A percentile compares a stretch with the other conserved stretches of the same genome.
These are phyloP conservation scores for Neurospora terricola DNA, from an alignment of 495 filamentous ascomycete genomes.

Conservation along the genomic window DNA sequence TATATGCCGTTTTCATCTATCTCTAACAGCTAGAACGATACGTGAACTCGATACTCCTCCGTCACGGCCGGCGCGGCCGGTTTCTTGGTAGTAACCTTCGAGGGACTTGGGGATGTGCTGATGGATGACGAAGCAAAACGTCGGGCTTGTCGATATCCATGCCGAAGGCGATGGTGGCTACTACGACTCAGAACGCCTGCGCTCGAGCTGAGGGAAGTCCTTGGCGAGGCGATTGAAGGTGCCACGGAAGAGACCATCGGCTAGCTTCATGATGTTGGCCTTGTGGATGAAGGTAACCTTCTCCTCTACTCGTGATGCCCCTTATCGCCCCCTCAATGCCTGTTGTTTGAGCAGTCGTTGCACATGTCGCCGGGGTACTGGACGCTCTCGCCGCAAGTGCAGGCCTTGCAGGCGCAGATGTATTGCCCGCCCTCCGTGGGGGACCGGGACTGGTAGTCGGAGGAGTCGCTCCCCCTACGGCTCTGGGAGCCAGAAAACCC, in stretches of 20 bases:
- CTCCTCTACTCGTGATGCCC: background rate
- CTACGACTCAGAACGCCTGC: conserved; percentile 58
- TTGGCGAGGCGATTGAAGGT: conserved; percentile 89
- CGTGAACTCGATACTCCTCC: background rate
- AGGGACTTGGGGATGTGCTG: conserved; percentile 84
- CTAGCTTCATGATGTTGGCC: conserved; percentile 99
- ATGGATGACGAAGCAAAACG: conserved; percentile 91
- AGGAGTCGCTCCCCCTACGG: background rate
- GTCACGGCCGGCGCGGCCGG: conserved; percentile 48
- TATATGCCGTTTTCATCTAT: background rate
- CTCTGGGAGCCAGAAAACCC: background rate
- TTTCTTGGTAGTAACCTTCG: conserved; percentile 97
- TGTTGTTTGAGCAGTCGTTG: background rate
- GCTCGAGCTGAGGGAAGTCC: conserved; percentile 86
- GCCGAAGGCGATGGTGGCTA: conserved; percentile 95
- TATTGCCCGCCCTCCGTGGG: background rate
- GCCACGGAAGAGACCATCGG: conserved; percentile 94
- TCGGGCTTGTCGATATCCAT: conserved; percentile 99
- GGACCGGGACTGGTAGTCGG: background rate
- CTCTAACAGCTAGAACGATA: background rate
- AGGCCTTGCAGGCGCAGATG: conserved; percentile 2
- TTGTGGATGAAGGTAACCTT: conserved; percentile 99
- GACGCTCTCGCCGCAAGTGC: background rate
- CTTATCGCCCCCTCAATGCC: background rate
- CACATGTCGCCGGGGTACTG: conserved; percentile 1